These are phyloP conservation scores for Heterobasidion occidentale DNA, from an alignment of 1,284 basidiomycete genomes.

Conservation along the genomic window DNA sequence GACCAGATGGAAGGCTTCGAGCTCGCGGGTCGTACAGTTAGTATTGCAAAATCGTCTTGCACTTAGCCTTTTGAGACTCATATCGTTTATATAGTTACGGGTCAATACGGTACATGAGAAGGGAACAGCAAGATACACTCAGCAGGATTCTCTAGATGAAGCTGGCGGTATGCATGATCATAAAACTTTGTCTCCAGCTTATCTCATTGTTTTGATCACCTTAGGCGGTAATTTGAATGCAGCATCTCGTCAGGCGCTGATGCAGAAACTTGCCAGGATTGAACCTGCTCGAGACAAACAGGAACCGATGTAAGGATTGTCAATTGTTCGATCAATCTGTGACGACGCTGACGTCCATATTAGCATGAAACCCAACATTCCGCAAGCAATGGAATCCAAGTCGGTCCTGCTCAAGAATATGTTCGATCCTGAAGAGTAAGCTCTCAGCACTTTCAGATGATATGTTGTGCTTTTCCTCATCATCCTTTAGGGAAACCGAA, in stretches of 20 bases:
- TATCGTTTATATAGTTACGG: conserved; percentile 48
- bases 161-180: conserved; percentile 51
- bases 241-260: conserved; percentile 93
- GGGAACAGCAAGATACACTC: conserved; percentile 64
- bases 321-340: conserved; percentile 3
- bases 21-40: conserved; percentile 84
- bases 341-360: conserved; percentile 8
- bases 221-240: conserved; percentile 89
- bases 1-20: conserved; percentile 99
- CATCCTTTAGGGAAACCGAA: conserved; percentile 74
- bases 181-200: background rate
- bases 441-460: background rate
- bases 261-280: conserved; percentile 97
- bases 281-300: conserved; percentile 48
- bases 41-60: conserved; percentile 19
- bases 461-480: conserved; percentile 2
- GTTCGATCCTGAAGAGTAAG: conserved; percentile 94
- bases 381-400: conserved; percentile 74
- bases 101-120: conserved; percentile 91
- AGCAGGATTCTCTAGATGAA: conserved; percentile 78
- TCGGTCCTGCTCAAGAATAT: conserved; percentile 90
- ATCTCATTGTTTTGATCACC: conserved; percentile 1
- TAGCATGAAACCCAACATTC: conserved; percentile 62
- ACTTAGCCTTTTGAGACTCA: conserved; percentile 7
- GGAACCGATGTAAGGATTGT: conserved; percentile 46